Percentiles rank a stretch among this genome's conserved stretches.
phyloP scores from a whole-genome alignment of 495 filamentous ascomycete species.

The Neurospora tetraspora region DNA sequence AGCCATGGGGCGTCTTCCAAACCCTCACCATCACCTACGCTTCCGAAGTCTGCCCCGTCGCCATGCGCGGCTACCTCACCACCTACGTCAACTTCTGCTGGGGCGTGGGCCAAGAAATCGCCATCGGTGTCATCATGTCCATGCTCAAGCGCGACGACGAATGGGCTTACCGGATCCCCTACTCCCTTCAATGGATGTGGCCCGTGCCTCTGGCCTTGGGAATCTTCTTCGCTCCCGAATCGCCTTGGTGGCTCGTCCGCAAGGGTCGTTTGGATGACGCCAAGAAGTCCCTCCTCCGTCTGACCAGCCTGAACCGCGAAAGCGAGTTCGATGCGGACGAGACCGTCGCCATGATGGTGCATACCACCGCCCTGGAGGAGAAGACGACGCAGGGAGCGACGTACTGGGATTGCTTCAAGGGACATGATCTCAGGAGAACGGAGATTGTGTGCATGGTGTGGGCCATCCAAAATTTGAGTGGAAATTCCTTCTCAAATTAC shows the following conservation, averaged over 20 bases:
- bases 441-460: slow-evolving; percentile 72
- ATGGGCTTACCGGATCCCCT: slow-evolving; percentile 54
- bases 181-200: slow-evolving; percentile 81
- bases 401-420: slow-evolving; percentile 67
- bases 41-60: slow-evolving; percentile 67
- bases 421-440: slow-evolving; percentile 62
- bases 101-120: slow-evolving; percentile 69
- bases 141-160: slow-evolving; percentile 47
- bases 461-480: slow-evolving; percentile 74
- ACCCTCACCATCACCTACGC: slow-evolving; percentile 71
- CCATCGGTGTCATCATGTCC: slow-evolving; percentile 59
- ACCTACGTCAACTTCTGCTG: slow-evolving; percentile 80
- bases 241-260: slow-evolving; percentile 75
- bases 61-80: slow-evolving; percentile 62
- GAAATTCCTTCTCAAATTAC: slow-evolving; percentile 73
- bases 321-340: slow-evolving; percentile 62
- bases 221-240: slow-evolving; percentile 63
- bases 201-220: slow-evolving; percentile 63
- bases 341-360: slow-evolving; percentile 77
- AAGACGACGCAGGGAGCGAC: slow-evolving; percentile 60
- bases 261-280: slow-evolving; percentile 58
- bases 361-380: slow-evolving; percentile 64
- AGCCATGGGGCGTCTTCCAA: slow-evolving; percentile 71
- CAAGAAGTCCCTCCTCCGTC: slow-evolving; percentile 53
- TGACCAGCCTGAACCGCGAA: slow-evolving; percentile 49